Percentiles rank a stretch among this genome's conserved stretches.
Conservation (phyloP, 352 stramenopile species). For the Phytophthora citricola region DNA sequence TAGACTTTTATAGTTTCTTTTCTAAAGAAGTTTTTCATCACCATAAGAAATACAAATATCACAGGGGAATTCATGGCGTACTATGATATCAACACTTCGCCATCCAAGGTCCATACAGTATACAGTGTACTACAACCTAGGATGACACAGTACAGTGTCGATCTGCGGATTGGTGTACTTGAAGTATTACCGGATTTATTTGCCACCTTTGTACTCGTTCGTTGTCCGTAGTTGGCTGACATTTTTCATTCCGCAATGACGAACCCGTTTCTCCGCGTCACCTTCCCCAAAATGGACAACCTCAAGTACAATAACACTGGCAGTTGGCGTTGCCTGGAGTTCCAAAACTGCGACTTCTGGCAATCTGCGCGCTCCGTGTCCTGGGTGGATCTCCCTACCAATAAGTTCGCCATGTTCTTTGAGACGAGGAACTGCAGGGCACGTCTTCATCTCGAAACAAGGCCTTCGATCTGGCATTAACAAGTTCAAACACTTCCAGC, state of each 20-base stretch:
- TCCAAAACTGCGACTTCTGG: slow-evolving; percentile 4
- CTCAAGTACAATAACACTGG: slow-evolving; percentile 4
- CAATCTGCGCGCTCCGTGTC: slow-evolving; percentile 2
- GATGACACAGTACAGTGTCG: no score
- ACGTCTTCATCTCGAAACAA: slow-evolving; percentile 6
- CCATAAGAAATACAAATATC: no score
- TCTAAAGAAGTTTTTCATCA: no score
- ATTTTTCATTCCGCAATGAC: background rate
- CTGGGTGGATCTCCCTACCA: slow-evolving; percentile 8
- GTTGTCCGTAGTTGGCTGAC: no score
- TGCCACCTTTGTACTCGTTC: no score
- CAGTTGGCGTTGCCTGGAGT: slow-evolving; percentile 6
- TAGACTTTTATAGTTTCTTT: no score
- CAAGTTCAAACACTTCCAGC: background rate
- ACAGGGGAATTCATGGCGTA: no score
- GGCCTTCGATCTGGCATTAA: slow-evolving; percentile 3
- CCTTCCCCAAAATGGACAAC: slow-evolving; percentile 1
- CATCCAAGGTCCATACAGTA: no score
- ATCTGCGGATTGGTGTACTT: no score
- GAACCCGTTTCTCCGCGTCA: slow-evolving; percentile 1
- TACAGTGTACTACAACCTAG: no score
- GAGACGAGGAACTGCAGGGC: slow-evolving; percentile 4
- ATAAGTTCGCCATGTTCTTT: slow-evolving; percentile 13
- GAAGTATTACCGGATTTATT: no score
- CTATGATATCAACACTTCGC: no score